A percentile compares a stretch with the other conserved stretches of the same genome.
phyloP scores from a whole-genome alignment of 1,139 yeast species.

The Pichia sp. region DNA sequence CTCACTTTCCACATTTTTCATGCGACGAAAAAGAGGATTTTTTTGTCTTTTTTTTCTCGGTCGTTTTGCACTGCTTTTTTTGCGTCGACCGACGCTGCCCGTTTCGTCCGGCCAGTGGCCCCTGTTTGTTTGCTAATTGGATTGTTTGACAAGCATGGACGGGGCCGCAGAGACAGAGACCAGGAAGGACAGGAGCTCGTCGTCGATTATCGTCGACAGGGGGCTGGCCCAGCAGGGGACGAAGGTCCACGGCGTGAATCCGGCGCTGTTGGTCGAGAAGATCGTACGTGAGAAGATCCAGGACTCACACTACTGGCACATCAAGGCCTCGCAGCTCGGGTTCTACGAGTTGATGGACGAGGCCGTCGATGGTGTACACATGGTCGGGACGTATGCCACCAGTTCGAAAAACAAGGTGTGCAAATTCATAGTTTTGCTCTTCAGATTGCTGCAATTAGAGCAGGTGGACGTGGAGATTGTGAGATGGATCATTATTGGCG shows the following conservation, averaged over 20 bases:
- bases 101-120: no score
- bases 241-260: constrained; percentile 42
- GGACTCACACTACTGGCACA: constrained; percentile 70
- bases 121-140: no score
- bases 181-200: no score
- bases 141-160: no score
- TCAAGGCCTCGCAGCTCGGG: constrained; percentile 57
- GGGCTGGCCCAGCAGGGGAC: constrained; percentile 32
- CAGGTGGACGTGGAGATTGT: constrained; percentile 53
- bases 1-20: neutral
- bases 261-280: constrained; percentile 59
- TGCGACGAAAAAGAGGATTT: constrained; percentile 7
- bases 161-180: no score
- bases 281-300: constrained; percentile 66
- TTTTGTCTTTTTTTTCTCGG: neutral
- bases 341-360: constrained; percentile 49
- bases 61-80: neutral
- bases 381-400: constrained; percentile 50
- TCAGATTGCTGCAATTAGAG: constrained; percentile 61
- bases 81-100: constrained; percentile 1
- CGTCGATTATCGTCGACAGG: constrained; percentile 32
- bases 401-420: constrained; percentile 47
- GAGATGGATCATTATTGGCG: constrained; percentile 45
- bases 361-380: constrained; percentile 31
- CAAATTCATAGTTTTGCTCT: constrained; percentile 62